Evolutionary conservation across 2,329 filamentous ascomycete genomes (phyloP).

Genomic region (Rutstroemia sp.): DNA sequence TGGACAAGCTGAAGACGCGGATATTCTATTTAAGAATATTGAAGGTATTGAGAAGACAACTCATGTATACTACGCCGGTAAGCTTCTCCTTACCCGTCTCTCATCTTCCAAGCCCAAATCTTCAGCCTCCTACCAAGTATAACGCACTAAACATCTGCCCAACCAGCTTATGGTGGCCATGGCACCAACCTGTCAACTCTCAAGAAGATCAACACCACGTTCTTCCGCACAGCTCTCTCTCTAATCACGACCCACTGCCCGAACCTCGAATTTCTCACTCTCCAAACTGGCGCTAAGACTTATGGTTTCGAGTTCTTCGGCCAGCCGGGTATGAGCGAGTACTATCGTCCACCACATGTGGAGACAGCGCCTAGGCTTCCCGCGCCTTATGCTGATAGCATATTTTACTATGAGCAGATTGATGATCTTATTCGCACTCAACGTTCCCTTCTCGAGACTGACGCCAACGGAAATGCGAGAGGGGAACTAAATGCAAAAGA

Average conservation of each 20-base stretch:
- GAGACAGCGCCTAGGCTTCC: not conserved
- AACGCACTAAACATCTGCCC: too few relatives aligned
- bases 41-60: slow-evolving; percentile 33
- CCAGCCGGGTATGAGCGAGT: not conserved
- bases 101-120: too few relatives aligned
- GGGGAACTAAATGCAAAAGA: not conserved
- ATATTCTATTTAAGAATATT: slow-evolving; percentile 15
- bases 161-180: slow-evolving; percentile 11
- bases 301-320: not conserved
- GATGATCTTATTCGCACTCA: not conserved
- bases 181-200: slow-evolving; percentile 9
- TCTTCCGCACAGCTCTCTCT: slow-evolving; percentile 28
- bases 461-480: too few relatives aligned
- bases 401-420: not conserved
- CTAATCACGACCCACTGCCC: slow-evolving; percentile 16
- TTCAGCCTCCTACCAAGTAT: too few relatives aligned
- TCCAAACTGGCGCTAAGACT: not conserved
- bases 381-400: not conserved
- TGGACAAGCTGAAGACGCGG: slow-evolving; percentile 17
- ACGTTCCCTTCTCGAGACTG: too few relatives aligned
- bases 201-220: slow-evolving; percentile 28
- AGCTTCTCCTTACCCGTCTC: too few relatives aligned
- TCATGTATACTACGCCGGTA: slow-evolving; percentile 34
- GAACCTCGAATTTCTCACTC: not conserved
- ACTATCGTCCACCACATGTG: not conserved